Evolutionary conservation across 2,329 filamentous ascomycete genomes (phyloP), one percentile per base, ranked within the genome.

Genomic region (Parafenestella ontariensis): DNA sequence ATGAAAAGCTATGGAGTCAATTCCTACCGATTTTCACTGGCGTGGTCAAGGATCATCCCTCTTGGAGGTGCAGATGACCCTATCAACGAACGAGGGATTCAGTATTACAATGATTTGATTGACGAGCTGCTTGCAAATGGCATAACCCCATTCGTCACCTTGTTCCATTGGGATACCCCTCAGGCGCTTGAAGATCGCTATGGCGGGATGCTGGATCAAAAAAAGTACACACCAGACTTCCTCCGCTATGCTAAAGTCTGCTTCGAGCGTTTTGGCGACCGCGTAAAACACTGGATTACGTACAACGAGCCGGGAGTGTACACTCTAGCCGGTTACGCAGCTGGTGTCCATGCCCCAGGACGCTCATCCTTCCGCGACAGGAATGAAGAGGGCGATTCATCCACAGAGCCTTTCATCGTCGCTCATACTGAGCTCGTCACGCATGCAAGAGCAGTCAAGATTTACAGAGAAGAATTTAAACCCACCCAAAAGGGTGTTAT

Each of bases 381-480:
- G 31, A 54, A 57, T 13, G 41, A 15, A 3, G 56, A 58, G 33
- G 56, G 56, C 8, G 59, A 62, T 26, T 52, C 47, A 18, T 49
- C 44, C 3, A 55, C 72, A 62, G 1, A 71, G 61, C 15, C 64
- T 60, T 60, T 54, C 6, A 74, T 72, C 10, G 73, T 79, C 17
- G 76, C 71, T 0, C 77, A 79, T 45, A 78, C 76, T 0, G 66
- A 77, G 49, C 64, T 79, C 2, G 62, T 79, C 1, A 73, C 75
- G 0, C 77, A 79, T 48, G 77, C 71, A 0, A 62, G 75, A 47
- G 76, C 65, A 2, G 72, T 66, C 23, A 68, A 71, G n/a, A 56
- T 79, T 53, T 79, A 79, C 61, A 76, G 71, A 48, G 64, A 65
- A 40, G 76, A 78, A 23, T 79, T 78, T 46, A 66, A 77, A 46